A percentile compares a stretch with the other conserved stretches of the same genome.
phyloP scores from a whole-genome alignment of 1,284 basidiomycete species.

The Irpex sp. region DNA sequence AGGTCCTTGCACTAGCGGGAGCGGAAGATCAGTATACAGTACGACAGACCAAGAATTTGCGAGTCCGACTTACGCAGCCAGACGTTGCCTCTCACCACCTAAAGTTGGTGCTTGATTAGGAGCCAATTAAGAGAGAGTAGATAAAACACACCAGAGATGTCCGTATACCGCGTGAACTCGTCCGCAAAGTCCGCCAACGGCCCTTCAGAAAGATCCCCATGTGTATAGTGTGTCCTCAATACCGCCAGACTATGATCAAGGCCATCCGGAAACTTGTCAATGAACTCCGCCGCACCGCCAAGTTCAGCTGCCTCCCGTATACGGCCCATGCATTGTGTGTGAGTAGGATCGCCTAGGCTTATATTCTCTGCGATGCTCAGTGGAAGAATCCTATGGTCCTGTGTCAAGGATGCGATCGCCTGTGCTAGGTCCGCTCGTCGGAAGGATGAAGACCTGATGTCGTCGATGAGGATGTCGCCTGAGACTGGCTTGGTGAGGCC shows the following conservation, averaged over 20 bases:
- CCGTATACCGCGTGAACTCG: conserved; percentile 4
- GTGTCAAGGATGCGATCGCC: conserved; percentile 35
- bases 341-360: conserved; percentile 6
- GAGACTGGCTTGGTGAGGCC: conserved; percentile 34
- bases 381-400: conserved; percentile 39
- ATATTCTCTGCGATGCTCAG: conserved; percentile 18
- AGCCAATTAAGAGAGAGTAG: neutral
- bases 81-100: conserved; percentile 11
- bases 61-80: conserved; percentile 3
- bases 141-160: conserved; percentile 11
- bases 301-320: conserved; percentile 6
- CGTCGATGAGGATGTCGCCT: conserved; percentile 40
- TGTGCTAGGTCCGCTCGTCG: conserved; percentile 24
- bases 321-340: neutral
- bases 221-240: neutral
- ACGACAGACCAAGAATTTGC: neutral
- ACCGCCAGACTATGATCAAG: neutral
- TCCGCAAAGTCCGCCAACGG: conserved; percentile 7
- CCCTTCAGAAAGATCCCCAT: neutral
- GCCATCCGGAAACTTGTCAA: neutral
- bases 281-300: conserved; percentile 8
- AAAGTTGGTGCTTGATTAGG: neutral
- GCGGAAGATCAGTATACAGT: neutral
- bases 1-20: conserved; percentile 1
- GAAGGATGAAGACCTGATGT: conserved; percentile 26